Evolutionary conservation across 163 green algal genomes (phyloP).

Genomic region (Scenedesmus sp.): DNA sequence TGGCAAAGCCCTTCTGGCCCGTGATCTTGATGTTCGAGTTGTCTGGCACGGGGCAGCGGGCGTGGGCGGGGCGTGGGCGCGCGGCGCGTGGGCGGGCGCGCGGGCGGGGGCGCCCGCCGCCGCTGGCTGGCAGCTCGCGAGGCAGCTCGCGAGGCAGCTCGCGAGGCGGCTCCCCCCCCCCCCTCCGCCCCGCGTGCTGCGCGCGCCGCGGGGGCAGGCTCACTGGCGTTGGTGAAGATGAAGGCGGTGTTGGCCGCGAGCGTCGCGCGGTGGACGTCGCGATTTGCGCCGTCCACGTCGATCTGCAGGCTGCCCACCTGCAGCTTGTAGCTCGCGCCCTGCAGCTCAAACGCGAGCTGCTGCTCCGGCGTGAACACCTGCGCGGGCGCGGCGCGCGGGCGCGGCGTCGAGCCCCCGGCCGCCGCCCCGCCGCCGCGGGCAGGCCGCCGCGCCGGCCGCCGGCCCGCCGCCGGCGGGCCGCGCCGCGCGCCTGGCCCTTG

Average conservation of each 20-base stretch:
- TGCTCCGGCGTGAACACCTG: slow-evolving; percentile 88
- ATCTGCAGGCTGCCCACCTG: slow-evolving; percentile 71
- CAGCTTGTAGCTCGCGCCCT: slow-evolving; percentile 86
- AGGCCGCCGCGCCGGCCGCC: background rate
- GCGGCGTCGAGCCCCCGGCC: background rate
- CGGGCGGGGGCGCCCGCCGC: too few relatives aligned
- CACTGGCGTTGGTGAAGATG: slow-evolving; percentile 74
- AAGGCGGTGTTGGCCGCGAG: slow-evolving; percentile 69
- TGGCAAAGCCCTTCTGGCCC: slow-evolving; percentile 73
- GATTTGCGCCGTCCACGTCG: slow-evolving; percentile 51
- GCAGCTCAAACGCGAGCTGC: slow-evolving; percentile 88
- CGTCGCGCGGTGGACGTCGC: slow-evolving; percentile 52
- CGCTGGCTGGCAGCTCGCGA: too few relatives aligned
- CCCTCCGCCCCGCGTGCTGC: slow-evolving; percentile 25
- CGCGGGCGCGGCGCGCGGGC: background rate
- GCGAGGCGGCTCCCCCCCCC: slow-evolving; percentile 33
- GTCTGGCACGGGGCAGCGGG: slow-evolving; percentile 53
- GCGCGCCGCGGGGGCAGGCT: background rate
- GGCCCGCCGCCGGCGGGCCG: too few relatives aligned
- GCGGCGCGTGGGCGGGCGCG: too few relatives aligned
- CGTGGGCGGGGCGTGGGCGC: slow-evolving; percentile 24
- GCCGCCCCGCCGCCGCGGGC: background rate
- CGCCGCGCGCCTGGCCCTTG: slow-evolving; percentile 59
- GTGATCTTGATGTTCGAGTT: slow-evolving; percentile 73
- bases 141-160: too few relatives aligned